Base-by-base conservation (phyloP, 2,329 filamentous ascomycete species). In the Colletotrichum nymphaeae region DNA sequence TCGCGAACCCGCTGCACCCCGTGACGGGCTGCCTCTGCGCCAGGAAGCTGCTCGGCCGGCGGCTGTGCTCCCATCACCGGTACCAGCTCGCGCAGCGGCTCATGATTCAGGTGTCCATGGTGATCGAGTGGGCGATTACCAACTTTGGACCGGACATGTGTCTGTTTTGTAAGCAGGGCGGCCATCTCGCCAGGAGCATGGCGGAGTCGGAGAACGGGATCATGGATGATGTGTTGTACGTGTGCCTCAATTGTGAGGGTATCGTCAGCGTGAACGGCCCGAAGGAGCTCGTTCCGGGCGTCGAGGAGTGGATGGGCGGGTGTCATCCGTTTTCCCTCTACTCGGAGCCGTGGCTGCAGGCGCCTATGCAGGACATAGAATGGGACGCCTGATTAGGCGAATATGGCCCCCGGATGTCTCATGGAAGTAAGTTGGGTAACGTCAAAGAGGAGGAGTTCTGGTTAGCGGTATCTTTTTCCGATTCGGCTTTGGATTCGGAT, bases 1-100 rank as follows among this genome's bases (percentile, higher is more conserved):
- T 7, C 16, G 49, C 26, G 8, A 12, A 19, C 1, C 67, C 73
- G 11, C 16, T 35, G 2, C 66, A 74, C 11, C 76, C 78, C 3
- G 42, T 74, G 3, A 85, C 83, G 11, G 84, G 84, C 1, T 86
- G 84, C 74, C 37, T 75, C 5, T 86, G 84, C 75, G 81, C 75
- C 4, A 59, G 72, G 35, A 85, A 84, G 71, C 65, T 86, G 2
- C 62, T 84, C 19, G 75, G 66, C 14, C 75, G 77, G 4, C 75
- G 75, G 3, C 75, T 86, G 5, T 86, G 84, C 77, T 75, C 56
- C 35, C 75, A 77, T 22, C 84, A 86, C 73, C 80, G 84, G 0
- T 64, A 80, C 7, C 63, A 77, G 35, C 79, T 81, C 68, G 74
- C 79, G 35, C 53, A 78, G 19, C 55, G 77, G 30, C 57, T 80